These are phyloP conservation scores for Rhizopus delemar DNA, from an alignment of 371 early-diverging fungal species.

Conservation along the genomic window DNA sequence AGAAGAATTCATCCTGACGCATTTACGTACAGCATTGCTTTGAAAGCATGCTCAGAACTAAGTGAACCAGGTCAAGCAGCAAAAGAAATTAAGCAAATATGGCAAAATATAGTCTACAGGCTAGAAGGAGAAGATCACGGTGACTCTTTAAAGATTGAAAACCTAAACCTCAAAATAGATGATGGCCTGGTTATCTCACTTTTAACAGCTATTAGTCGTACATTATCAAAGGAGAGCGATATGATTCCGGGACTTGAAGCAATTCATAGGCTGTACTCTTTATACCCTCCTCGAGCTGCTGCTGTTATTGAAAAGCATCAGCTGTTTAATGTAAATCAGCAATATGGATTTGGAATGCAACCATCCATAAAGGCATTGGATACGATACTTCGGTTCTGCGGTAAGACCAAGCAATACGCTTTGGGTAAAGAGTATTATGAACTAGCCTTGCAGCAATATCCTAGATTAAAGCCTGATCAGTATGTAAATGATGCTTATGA, in stretches of 20 bases:
- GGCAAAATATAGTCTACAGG: slow-evolving; percentile 22
- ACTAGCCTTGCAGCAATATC: slow-evolving; percentile 25
- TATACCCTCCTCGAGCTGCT: slow-evolving; percentile 23
- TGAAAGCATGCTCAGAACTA: slow-evolving; percentile 16
- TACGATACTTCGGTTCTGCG: slow-evolving; percentile 34
- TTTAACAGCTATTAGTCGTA: slow-evolving; percentile 26
- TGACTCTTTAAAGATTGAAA: not conserved
- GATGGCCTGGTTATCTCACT: slow-evolving; percentile 24
- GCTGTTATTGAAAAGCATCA: slow-evolving; percentile 14
- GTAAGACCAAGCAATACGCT: slow-evolving; percentile 22
- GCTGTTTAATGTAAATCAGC: not conserved
- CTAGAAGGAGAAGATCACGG: slow-evolving; percentile 5
- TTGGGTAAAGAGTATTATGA: slow-evolving; percentile 33
- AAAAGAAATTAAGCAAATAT: slow-evolving; percentile 17
- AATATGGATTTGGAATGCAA: slow-evolving; percentile 20
- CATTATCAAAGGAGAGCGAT: slow-evolving; percentile 22
- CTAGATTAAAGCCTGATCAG: slow-evolving; percentile 26
- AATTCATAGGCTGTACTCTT: slow-evolving; percentile 28
- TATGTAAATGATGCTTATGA: slow-evolving; percentile 7
- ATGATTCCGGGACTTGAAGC: slow-evolving; percentile 20
- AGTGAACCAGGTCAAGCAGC: slow-evolving; percentile 1
- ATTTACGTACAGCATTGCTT: slow-evolving; percentile 27
- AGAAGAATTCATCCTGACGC: slow-evolving; percentile 21
- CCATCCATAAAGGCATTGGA: slow-evolving; percentile 28
- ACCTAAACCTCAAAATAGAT: slow-evolving; percentile 18